Evolutionary conservation across 257 asterid genomes (phyloP).

Genomic region (Vinca minor): DNA sequence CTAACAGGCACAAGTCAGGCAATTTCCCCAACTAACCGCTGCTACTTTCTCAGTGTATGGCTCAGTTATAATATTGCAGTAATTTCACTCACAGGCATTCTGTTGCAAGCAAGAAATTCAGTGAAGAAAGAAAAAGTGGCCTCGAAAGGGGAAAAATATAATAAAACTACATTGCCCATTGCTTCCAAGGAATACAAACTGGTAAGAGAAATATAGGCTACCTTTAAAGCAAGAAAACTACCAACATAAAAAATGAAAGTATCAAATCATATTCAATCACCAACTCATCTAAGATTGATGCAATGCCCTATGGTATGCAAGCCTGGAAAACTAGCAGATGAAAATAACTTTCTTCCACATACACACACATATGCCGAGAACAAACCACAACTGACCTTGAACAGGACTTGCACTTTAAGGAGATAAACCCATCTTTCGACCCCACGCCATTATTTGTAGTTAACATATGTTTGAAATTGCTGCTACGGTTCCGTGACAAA

Average conservation of each 20-base stretch:
- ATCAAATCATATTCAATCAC: not conserved
- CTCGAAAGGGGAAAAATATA: not conserved
- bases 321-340: not conserved
- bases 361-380: not conserved
- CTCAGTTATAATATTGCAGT: no score
- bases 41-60: not conserved
- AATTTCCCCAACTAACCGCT: not conserved
- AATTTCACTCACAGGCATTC: not conserved
- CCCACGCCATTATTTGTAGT: not conserved
- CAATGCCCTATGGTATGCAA: not conserved
- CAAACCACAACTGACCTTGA: slow-evolving; percentile 6
- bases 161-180: not conserved
- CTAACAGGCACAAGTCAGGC: not conserved
- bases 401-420: slow-evolving; percentile 15
- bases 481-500: not conserved
- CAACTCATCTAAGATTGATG: not conserved
- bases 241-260: not conserved
- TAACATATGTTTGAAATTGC: slow-evolving; percentile 1
- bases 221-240: not conserved
- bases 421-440: slow-evolving; percentile 11
- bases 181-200: not conserved
- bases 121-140: not conserved
- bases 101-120: not conserved
- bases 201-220: not conserved
- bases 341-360: not conserved